phyloP scores from a whole-genome alignment of 1,284 basidiomycete species.

The Ganoderma multipileum region DNA sequence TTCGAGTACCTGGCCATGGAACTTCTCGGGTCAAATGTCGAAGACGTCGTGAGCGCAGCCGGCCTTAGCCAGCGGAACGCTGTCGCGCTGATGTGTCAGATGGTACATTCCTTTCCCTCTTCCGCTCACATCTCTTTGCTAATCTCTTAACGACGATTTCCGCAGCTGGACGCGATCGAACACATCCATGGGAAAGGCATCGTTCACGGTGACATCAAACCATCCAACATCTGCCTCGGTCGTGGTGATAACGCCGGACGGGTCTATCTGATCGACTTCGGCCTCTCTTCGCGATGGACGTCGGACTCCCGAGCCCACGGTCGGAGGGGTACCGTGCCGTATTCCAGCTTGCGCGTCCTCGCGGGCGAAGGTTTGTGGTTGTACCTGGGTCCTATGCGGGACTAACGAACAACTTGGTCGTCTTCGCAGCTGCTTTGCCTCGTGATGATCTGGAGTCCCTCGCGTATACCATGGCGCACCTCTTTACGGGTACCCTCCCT shows the following conservation, averaged over 20 bases:
- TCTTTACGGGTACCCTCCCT: not conserved
- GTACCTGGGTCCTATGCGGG: not conserved
- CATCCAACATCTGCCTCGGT: not conserved
- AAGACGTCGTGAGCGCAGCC: not conserved
- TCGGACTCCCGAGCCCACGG: not conserved
- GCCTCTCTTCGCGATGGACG: not conserved
- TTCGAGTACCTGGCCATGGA: not conserved
- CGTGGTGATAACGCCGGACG: not conserved
- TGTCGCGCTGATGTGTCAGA: not conserved
- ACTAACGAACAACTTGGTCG: not conserved
- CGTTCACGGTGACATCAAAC: not conserved
- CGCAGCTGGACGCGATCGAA: not conserved
- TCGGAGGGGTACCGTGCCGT: not conserved
- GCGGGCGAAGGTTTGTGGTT: not conserved
- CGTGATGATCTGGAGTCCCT: not conserved
- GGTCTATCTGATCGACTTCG: not conserved
- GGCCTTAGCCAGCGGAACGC: not conserved
- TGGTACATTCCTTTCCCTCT: not conserved
- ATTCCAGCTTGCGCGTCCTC: not conserved
- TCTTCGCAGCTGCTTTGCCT: not conserved
- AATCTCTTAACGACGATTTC: not conserved
- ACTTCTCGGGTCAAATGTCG: not conserved
- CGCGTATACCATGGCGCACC: not conserved
- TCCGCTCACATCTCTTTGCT: not conserved
- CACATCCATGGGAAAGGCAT: not conserved